These are phyloP conservation scores for Ceratocystis papillata DNA, from an alignment of 2,329 filamentous ascomycete species.

Conservation along the genomic window DNA sequence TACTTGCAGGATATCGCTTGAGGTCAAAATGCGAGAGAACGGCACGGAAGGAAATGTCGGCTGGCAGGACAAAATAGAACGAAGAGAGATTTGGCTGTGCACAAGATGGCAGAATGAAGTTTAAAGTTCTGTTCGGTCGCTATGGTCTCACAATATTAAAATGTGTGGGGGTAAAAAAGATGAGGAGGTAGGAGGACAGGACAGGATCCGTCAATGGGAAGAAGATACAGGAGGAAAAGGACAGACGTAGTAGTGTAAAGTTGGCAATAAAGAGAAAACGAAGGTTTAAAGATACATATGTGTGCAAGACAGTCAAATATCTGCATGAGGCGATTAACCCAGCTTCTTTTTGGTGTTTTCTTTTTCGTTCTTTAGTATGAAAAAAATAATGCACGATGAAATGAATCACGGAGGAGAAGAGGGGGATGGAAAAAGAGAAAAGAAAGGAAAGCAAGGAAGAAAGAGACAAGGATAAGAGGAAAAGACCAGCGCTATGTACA, in stretches of 20 bases:
- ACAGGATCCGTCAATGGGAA: not conserved
- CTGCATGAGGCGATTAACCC: not conserved
- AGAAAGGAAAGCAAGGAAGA: constrained; percentile 3
- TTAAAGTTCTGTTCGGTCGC: constrained; percentile 4
- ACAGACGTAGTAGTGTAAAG: not conserved
- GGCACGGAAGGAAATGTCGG: not conserved
- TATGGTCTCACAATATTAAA: constrained; percentile 8
- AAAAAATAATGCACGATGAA: constrained; percentile 1
- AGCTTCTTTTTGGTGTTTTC: not conserved
- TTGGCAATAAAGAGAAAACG: not conserved
- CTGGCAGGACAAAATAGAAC: not conserved
- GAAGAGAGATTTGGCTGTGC: not conserved
- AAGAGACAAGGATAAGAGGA: not conserved
- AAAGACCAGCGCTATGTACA: not conserved
- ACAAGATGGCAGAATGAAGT: not conserved
- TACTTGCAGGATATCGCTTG: not conserved
- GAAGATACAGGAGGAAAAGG: constrained; percentile 1
- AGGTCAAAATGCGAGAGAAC: not conserved
- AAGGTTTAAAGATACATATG: not conserved
- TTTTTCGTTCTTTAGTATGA: not conserved
- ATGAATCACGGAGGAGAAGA: not conserved
- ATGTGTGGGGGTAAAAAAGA: constrained; percentile 2
- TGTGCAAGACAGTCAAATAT: not conserved
- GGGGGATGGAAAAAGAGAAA: not conserved
- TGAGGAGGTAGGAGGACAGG: not conserved